Evolutionary conservation across 352 stramenopile genomes (phyloP).

Genomic region (Phytophthora brassicae): DNA sequence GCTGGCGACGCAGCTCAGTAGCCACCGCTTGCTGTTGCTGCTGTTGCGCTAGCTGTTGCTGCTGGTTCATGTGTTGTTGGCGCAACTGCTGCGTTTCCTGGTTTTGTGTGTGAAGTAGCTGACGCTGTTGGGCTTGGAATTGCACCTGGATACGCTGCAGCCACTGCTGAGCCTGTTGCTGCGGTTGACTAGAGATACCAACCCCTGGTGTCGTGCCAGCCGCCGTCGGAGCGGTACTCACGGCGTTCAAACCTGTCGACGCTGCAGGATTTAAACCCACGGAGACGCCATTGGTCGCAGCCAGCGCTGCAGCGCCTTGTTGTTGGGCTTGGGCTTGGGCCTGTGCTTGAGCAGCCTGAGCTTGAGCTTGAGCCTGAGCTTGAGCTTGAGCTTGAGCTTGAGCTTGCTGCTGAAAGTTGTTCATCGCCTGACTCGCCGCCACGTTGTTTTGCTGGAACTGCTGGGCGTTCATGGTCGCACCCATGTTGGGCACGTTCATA

Average conservation of each 20-base stretch:
- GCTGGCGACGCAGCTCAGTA: constrained; percentile 59
- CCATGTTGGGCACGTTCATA: constrained; percentile 37
- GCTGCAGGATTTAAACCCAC: constrained; percentile 34
- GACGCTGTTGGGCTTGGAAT: constrained; percentile 78
- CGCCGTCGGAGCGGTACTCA: constrained; percentile 28
- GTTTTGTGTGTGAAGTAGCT: constrained; percentile 71
- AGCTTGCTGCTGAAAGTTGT: constrained; percentile 56
- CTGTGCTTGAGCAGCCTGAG: constrained; percentile 24
- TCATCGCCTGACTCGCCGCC: constrained; percentile 47
- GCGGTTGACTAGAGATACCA: constrained; percentile 42
- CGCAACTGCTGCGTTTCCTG: constrained; percentile 78
- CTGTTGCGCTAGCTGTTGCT: constrained; percentile 72
- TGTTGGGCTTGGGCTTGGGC: constrained; percentile 23
- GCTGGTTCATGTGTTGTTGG: constrained; percentile 74
- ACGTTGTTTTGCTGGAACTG: constrained; percentile 44
- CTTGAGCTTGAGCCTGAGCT: constrained; percentile 29
- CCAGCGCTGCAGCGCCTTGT: constrained; percentile 25
- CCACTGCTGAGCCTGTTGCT: constrained; percentile 79
- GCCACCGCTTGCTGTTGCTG: constrained; percentile 68
- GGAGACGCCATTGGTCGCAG: constrained; percentile 23
- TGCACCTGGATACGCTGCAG: constrained; percentile 82
- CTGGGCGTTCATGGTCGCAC: constrained; percentile 35
- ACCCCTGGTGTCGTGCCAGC: constrained; percentile 23
- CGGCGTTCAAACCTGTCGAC: constrained; percentile 28
- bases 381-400: constrained; percentile 36